Evolutionary conservation across 2,329 filamentous ascomycete genomes (phyloP), one percentile per base, ranked within the genome.

Genomic region (Dothiorella sarmentorum): DNA sequence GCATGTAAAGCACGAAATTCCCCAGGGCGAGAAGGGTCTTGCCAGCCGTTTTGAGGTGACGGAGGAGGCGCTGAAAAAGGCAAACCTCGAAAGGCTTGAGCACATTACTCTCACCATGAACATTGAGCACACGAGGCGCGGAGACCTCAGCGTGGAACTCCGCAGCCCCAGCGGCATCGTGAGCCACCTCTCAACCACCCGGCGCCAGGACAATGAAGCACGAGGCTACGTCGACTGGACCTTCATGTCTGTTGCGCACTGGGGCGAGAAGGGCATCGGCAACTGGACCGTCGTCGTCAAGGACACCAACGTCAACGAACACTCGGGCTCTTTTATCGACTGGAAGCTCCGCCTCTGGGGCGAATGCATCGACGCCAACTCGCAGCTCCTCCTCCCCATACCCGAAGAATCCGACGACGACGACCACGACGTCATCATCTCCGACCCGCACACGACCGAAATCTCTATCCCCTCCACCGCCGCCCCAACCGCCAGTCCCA

Each of bases 21-120:
- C 94, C 0, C 87, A 99, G 73, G 94, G 92, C 51, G 79, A 89
- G 22, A 75, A 89, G 58, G 94, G 94, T 0, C 75, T 99, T 37
- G 82, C 87, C 2, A 90, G 89, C 55, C 82, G 78, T n/a, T 92
- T 96, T 65, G 85, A 91, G 49, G 85, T 99, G 37, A 97, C 90
- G 0, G 74, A 85, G 56, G 85, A 91, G 18, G 91, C 92, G 84
- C 78, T 97, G 59, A 84, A 87, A 68, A 75, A 85, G 20, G 90
- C 90, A 64, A 99, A 99, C 69, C 72, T 99, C 13, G 90, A 86
- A 67, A 85, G 89, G 15, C 70, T 99, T 24, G 94, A 99, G 77
- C 94, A 99, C 75, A 90, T 99, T 33, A 97, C 93, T 0, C 84
- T 99, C 33, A 97, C 93, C 2, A 99, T 99, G 92, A 99, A 99